Evolutionary conservation across 768 basidiomycete genomes (phyloP), one percentile per base, ranked within the genome.

Genomic region (Boletus vermiculosoides): DNA sequence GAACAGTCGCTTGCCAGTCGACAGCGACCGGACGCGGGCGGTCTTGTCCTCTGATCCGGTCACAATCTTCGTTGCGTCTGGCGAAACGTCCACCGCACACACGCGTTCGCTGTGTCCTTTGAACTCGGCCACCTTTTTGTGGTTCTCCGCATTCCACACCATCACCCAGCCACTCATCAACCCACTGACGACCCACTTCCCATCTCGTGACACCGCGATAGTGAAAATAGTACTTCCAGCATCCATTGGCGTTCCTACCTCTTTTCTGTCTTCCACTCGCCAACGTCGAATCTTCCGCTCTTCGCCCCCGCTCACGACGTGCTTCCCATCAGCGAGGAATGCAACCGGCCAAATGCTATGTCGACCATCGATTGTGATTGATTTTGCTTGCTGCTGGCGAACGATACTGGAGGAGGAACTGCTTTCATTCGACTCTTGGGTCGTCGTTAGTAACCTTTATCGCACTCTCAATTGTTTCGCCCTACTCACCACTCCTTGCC

Each of bases 231-330:
- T 0, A 9, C n/a, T 18, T 2, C 36, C 42, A 1, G 46, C 33
- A 4, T 58, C 9, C 30, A 54, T 49, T 8, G 41, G 28, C 2
- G 6, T 4, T 6, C 41, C 47, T 30, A 41, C 31, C 5, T 60
- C 51, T 1, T 5, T n/a, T 3, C 55, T 42, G 15, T 49, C 42
- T 1, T 20, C 18, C 8, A 33, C n/a, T 5, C 22, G 18, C 45
- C 55, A 59, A 11, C 45, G 5, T 49, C 52, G 59, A 45, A 60
- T 37, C 28, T 22, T 45, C 16, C 34, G 12, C 22, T 40, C 20
- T 2, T 3, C 4, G 0, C 20, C 50, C 5, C 37, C 50, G 6
- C 58, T 31, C 18, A 58, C 39, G 15, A 59, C 1, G 16, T 48
- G 40, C 12, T 30, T 36, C 13, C 34, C 44, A 9, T 54, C 36